A percentile compares a stretch with the other conserved stretches of the same genome.
phyloP scores from a whole-genome alignment of 2,329 filamentous ascomycete species.

The Lachnellula hyalina region DNA sequence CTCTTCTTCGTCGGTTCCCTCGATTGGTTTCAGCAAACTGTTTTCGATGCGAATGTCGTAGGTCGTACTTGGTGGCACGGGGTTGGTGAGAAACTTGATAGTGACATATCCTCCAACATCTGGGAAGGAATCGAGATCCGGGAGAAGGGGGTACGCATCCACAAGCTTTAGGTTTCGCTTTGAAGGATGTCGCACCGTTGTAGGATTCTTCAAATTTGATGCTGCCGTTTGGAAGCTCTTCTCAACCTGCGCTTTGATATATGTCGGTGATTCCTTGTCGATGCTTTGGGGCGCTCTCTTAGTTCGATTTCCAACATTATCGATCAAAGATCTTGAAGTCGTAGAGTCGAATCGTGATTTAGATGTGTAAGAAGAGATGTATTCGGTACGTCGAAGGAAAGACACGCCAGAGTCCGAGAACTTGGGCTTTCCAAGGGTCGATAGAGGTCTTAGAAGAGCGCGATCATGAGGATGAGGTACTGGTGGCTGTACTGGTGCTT shows the following conservation, averaged over 20 bases:
- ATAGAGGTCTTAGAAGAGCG: conserved; percentile 74
- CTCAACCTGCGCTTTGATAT: conserved; percentile 63
- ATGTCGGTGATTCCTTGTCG: conserved; percentile 57
- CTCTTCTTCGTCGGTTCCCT: conserved; percentile 50
- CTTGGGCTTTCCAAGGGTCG: conserved; percentile 79
- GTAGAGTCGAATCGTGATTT: conserved; percentile 47
- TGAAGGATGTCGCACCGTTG: conserved; percentile 51
- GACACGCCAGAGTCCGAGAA: conserved; percentile 73
- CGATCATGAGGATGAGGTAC: conserved; percentile 78
- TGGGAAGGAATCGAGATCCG: conserved; percentile 63
- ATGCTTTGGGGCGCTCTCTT: conserved; percentile 43
- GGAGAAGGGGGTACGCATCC: conserved; percentile 56
- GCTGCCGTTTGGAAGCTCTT: conserved; percentile 53
- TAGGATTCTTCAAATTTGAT: conserved; percentile 48
- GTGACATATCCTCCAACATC: conserved; percentile 65
- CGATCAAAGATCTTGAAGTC: conserved; percentile 47
- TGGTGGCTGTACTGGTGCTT: conserved; percentile 67
- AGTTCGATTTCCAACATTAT: conserved; percentile 31
- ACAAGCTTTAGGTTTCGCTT: conserved; percentile 52
- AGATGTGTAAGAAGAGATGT: conserved; percentile 64
- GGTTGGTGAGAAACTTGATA: conserved; percentile 63
- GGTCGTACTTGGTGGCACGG: conserved; percentile 45
- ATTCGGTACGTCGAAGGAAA: conserved; percentile 93
- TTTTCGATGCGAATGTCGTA: conserved; percentile 59
- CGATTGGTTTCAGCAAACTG: conserved; percentile 56